These are phyloP conservation scores for Phyllosticta capitalensis DNA, from an alignment of 2,329 filamentous ascomycete genomes.

Conservation along the genomic window DNA sequence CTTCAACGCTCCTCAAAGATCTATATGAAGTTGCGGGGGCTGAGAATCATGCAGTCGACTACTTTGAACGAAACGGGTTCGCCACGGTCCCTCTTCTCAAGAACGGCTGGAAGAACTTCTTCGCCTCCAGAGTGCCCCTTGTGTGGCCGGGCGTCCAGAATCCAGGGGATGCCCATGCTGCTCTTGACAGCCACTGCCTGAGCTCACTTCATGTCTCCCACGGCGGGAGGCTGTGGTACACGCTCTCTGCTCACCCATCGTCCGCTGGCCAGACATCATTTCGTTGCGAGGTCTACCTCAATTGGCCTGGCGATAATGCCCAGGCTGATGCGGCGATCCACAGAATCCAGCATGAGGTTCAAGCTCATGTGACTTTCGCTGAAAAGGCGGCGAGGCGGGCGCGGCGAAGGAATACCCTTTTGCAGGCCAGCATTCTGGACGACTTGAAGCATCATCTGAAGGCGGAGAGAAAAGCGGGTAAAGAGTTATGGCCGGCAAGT, in stretches of 20 bases:
- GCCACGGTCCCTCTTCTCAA: background rate
- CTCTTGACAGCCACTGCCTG: background rate
- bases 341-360: slow-evolving; percentile 10
- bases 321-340: slow-evolving; percentile 1
- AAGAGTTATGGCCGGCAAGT: slow-evolving; percentile 18
- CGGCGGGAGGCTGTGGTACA: slow-evolving; percentile 12
- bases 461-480: slow-evolving; percentile 17
- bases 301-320: background rate
- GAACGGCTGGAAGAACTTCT: background rate
- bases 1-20: slow-evolving; percentile 3
- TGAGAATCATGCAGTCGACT: slow-evolving; percentile 9
- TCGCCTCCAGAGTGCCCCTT: background rate
- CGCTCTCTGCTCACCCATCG: slow-evolving; percentile 10
- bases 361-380: slow-evolving; percentile 6
- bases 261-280: slow-evolving; percentile 9
- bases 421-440: slow-evolving; percentile 12
- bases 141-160: background rate
- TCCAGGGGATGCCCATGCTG: background rate
- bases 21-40: background rate
- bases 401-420: background rate
- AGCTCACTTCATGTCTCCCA: slow-evolving; percentile 10
- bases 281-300: slow-evolving; percentile 13
- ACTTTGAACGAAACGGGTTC: background rate
- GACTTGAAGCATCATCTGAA: slow-evolving; percentile 19
- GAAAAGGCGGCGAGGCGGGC: slow-evolving; percentile 1